Evolutionary conservation across 2,329 filamentous ascomycete genomes (phyloP), one percentile per base, ranked within the genome.

Genomic region (Lecanosticta acicola): DNA sequence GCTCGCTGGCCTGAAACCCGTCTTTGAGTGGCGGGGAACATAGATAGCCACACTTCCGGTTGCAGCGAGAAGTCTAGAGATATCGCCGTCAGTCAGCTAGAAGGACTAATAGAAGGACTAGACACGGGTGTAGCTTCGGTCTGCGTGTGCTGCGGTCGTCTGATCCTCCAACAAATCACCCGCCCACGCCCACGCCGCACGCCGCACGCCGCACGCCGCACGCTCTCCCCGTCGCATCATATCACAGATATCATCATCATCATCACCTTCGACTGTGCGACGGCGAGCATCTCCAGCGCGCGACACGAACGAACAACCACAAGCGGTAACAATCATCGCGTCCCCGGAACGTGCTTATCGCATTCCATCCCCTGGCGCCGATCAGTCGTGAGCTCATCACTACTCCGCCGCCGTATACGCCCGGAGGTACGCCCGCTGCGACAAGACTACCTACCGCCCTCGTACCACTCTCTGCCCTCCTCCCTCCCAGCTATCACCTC

Each of bases 351-450:
- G 11, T 5, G 35, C 41, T 46, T 46, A 46, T 46, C 43, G 43
- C 37, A 17, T 16, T 35, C 32, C 33, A 26, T n/a, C 20, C 38
- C 47, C 43, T 35, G 42, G 34, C 42, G 51, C 39, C 39, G 45
- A 45, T 46, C 46, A 33, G 39, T 46, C 33, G 39, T 49, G 37
- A 37, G 39, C 44, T 47, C 43, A 39, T 36, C 51, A 33, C 18
- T 29, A 19, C 41, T 20, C 34, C 44, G 32, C 32, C 26, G n/a
- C 19, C 17, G 13, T 1, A n/a, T 7, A 26, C 21, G 14, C 3
- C 17, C 32, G 14, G 14, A 24, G 32, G 13, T 3, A 14, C 32
- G 11, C 32, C 17, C 32, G 35, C 40, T 29, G 29, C 9, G 8
- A 8, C n/a, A 14, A 16, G 13, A 14, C 4, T 16, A 13, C 32